A percentile compares a stretch with the other conserved stretches of the same genome.
phyloP scores from a whole-genome alignment of 192 early-diverging fungal genomes.

The Cladochytrium replicatum region DNA sequence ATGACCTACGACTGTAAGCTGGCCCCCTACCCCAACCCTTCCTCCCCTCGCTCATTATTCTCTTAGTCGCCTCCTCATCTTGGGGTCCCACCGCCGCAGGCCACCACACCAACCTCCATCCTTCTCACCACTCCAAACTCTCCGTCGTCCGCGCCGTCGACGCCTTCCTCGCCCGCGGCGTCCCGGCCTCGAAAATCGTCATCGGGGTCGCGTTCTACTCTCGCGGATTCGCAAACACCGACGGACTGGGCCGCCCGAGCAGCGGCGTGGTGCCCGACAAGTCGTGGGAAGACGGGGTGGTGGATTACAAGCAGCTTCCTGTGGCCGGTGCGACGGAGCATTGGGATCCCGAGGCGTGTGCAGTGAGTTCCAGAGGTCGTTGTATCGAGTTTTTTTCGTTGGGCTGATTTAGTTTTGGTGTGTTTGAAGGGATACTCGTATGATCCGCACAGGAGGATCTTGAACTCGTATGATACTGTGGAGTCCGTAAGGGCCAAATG shows the following conservation, averaged over 20 bases:
- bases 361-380: no score
- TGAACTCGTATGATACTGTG: slow-evolving; percentile 74
- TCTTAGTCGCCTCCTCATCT: slow-evolving; percentile 23
- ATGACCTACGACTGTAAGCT: slow-evolving; percentile 86
- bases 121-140: slow-evolving; percentile 48
- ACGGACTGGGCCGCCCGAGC: slow-evolving; percentile 34
- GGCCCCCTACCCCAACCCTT: slow-evolving; percentile 58
- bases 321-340: slow-evolving; percentile 43
- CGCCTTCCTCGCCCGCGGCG: slow-evolving; percentile 58
- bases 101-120: slow-evolving; percentile 82
- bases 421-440: slow-evolving; percentile 82
- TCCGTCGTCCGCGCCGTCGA: slow-evolving; percentile 57
- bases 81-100: slow-evolving; percentile 45
- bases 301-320: slow-evolving; percentile 80
- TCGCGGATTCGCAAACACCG: slow-evolving; percentile 81
- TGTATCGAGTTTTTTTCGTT: background rate
- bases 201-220: slow-evolving; percentile 90
- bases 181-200: slow-evolving; percentile 74
- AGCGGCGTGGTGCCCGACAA: slow-evolving; percentile 59
- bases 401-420: slow-evolving; percentile 17
- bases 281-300: slow-evolving; percentile 83
- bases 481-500: slow-evolving; percentile 27
- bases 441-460: slow-evolving; percentile 48
- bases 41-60: no score
- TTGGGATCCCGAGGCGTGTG: slow-evolving; percentile 54